Evolutionary conservation across 495 filamentous ascomycete genomes (phyloP), one percentile per base, ranked within the genome.

Genomic region (Penicillium manginii): DNA sequence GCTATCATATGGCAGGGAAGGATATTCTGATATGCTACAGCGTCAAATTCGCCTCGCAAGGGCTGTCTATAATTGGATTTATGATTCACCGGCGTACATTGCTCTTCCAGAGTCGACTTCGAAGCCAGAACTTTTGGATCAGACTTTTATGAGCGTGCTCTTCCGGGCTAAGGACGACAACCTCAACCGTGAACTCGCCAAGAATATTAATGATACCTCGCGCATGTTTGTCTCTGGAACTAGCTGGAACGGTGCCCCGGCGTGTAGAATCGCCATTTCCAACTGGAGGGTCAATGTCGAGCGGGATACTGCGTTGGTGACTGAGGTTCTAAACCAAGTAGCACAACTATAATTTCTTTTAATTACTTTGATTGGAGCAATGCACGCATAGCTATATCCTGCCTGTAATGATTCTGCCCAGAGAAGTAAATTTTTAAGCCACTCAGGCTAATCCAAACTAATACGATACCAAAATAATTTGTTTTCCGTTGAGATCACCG

Each of bases 191-290:
- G 70, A 75, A 39, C 71, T 97, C 9, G 85, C 86, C 3, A 70
- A 79, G 29, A 83, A 76, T 49, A 94, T 97, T 61, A 96, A 97
- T 64, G 80, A 74, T 6, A 87, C 83, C 6, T 80, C 86, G 31
- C 84, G 83, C 63, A 89, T 96, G 66, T 96, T 91, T 70, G 90
- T 96, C 4, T 91, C 88, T 40, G 90, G 91, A 10, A 96, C 90
- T 2, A 78, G 75, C 50, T 97, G 91, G 91, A 73, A 85, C 37
- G 87, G 87, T 0, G 64, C 75, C 52, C 83, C 88, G 48, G 92
- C 92, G 17, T 86, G 83, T 61, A 80, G 93, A 21, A 83, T 96
- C 62, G 93, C 93, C 0, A 87, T 96, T 33, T 85, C 88, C 11
- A 96, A 89, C 62, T 97, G 93, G 93, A 81, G 83, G 60, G 73